These are phyloP conservation scores for Obba rivulosa DNA, from an alignment of 768 basidiomycete species.

Conservation along the genomic window DNA sequence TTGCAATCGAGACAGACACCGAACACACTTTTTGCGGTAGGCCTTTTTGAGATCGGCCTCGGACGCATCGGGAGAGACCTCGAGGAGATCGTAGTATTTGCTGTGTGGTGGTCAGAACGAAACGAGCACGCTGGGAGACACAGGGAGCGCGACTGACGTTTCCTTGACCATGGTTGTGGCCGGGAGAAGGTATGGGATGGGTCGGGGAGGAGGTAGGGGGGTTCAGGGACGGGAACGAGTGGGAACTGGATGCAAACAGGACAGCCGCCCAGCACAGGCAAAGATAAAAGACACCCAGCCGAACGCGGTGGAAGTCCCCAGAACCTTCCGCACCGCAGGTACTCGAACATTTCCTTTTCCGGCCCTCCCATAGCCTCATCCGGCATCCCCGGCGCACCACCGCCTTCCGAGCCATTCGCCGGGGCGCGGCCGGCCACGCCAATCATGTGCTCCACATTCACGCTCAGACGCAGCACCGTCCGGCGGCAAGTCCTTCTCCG, in stretches of 20 bases:
- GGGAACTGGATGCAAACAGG: conserved; percentile 9
- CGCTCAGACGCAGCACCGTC: too few species aligned
- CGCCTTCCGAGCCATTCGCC: too few species aligned
- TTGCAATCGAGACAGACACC: neutral
- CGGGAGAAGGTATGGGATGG: conserved; percentile 8
- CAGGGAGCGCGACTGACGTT: conserved; percentile 40
- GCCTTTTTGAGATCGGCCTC: conserved; percentile 91
- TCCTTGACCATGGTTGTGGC: conserved; percentile 57
- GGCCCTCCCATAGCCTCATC: too few species aligned
- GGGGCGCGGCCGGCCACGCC: too few species aligned
- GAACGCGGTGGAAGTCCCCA: conserved; percentile 34
- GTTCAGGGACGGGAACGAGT: conserved; percentile 8
- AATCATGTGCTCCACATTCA: too few species aligned
- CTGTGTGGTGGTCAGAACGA: conserved; percentile 30
- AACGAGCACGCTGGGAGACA: neutral
- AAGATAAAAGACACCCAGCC: conserved; percentile 27
- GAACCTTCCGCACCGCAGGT: conserved; percentile 12
- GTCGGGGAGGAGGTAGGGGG: conserved; percentile 4
- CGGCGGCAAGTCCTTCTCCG: too few species aligned
- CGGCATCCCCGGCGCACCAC: too few species aligned
- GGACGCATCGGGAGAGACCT: conserved; percentile 71
- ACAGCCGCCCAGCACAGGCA: neutral
- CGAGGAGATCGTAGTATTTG: conserved; percentile 91
- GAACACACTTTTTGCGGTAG: conserved; percentile 80
- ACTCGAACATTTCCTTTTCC: neutral